Percentiles rank a stretch among this genome's conserved stretches.
These are phyloP conservation scores for Stipa capillata DNA, from an alignment of 176 grass and related monocot genomes.

Conservation along the genomic window DNA sequence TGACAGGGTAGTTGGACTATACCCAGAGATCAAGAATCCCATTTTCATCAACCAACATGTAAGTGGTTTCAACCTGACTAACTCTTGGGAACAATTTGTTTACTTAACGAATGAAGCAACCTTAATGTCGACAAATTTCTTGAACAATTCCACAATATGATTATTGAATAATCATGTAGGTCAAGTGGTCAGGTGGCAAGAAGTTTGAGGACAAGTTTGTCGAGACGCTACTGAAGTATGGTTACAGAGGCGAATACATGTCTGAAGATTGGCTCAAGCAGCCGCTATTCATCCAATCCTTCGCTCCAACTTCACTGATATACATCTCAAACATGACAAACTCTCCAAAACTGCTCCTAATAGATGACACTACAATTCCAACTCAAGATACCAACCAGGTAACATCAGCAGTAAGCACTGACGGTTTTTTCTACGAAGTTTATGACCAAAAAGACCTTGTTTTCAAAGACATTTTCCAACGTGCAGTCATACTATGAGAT, in stretches of 20 bases:
- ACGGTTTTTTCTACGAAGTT: neutral
- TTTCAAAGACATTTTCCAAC: neutral
- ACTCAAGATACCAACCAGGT: constrained; percentile 91
- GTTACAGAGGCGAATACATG: constrained; percentile 62
- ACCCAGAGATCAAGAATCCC: constrained; percentile 83
- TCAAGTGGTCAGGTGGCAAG: constrained; percentile 61
- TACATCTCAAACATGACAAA: constrained; percentile 65
- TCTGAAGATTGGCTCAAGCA: constrained; percentile 60
- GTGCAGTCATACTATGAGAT: constrained; percentile 66
- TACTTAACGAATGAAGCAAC: neutral
- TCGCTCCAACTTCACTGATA: constrained; percentile 63
- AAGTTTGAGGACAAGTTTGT: constrained; percentile 77
- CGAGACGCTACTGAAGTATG: constrained; percentile 48
- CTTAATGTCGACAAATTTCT: neutral
- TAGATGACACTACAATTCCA: constrained; percentile 38
- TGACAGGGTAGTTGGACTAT: constrained; percentile 68
- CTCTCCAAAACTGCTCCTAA: constrained; percentile 70
- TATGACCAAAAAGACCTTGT: neutral
- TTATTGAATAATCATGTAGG: constrained; percentile 31
- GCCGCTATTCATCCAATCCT: constrained; percentile 66
- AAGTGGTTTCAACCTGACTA: constrained; percentile 10
- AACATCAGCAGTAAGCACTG: neutral
- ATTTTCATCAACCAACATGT: constrained; percentile 80
- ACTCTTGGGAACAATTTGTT: neutral
- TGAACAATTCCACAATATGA: neutral